Evolutionary conservation across 352 stramenopile genomes (phyloP).

Genomic region (Phytophthora fragariae): DNA sequence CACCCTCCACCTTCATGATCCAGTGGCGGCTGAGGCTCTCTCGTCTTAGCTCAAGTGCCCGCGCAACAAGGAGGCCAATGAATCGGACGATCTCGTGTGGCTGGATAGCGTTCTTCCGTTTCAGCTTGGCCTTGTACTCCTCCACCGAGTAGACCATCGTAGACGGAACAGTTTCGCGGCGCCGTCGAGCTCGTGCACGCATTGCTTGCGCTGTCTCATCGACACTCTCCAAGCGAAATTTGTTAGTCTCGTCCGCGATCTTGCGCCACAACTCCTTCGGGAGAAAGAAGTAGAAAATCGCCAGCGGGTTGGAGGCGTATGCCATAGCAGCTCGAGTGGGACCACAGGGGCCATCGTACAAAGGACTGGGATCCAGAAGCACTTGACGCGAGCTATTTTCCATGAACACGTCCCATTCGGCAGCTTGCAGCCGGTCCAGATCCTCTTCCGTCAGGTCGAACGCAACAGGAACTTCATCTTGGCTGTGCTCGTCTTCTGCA

Average conservation of each 20-base stretch:
- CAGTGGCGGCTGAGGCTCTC: constrained; percentile 7
- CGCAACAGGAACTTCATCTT: not conserved
- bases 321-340: constrained; percentile 1
- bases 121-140: not conserved
- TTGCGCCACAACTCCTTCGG: constrained; percentile 6
- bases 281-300: constrained; percentile 7
- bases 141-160: constrained; percentile 11
- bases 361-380: not conserved
- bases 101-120: not conserved
- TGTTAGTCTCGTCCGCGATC: constrained; percentile 7
- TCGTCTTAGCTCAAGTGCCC: constrained; percentile 1
- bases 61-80: not conserved
- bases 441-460: not conserved
- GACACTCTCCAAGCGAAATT: not conserved
- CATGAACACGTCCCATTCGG: not conserved
- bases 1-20: constrained; percentile 10
- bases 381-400: constrained; percentile 1
- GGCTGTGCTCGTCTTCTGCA: not conserved
- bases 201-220: not conserved
- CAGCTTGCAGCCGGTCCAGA: not conserved
- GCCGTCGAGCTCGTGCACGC: not conserved
- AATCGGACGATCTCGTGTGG: constrained; percentile 8
- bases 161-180: not conserved
- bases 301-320: not conserved
- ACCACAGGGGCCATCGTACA: not conserved